A percentile compares a stretch with the other conserved stretches of the same genome.
These are phyloP conservation scores for Stentor roeselii DNA, from an alignment of 73 alveolate species.

Conservation along the genomic window DNA sequence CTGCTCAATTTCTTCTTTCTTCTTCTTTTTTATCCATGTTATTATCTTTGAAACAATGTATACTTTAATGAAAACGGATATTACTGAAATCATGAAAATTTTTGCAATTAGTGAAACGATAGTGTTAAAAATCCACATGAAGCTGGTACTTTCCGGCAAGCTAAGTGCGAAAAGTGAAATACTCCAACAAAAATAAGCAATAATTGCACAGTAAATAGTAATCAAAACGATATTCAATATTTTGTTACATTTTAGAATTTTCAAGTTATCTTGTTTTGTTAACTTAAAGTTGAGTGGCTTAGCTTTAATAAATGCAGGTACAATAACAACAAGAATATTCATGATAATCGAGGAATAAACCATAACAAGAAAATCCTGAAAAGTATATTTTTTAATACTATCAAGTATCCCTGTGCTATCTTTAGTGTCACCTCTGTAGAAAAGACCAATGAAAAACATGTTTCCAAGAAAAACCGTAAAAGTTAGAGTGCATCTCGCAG, in stretches of 20 bases:
- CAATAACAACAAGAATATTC: background rate
- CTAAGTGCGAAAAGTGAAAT: background rate
- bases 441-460: constrained; percentile 6
- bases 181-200: background rate
- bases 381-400: background rate
- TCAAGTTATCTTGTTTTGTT: background rate
- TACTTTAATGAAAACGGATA: background rate
- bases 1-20: background rate
- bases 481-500: background rate
- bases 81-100: background rate
- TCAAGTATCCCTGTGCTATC: background rate
- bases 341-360: background rate
- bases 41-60: background rate
- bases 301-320: background rate
- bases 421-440: background rate
- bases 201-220: background rate
- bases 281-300: background rate
- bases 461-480: background rate
- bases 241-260: background rate
- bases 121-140: constrained; percentile 2
- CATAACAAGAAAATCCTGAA: background rate
- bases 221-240: background rate
- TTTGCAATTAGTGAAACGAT: background rate
- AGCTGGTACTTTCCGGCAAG: background rate
- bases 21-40: background rate